Evolutionary conservation across 768 basidiomycete genomes (phyloP), one percentile per base, ranked within the genome.

Genomic region (Mycena belliarum): DNA sequence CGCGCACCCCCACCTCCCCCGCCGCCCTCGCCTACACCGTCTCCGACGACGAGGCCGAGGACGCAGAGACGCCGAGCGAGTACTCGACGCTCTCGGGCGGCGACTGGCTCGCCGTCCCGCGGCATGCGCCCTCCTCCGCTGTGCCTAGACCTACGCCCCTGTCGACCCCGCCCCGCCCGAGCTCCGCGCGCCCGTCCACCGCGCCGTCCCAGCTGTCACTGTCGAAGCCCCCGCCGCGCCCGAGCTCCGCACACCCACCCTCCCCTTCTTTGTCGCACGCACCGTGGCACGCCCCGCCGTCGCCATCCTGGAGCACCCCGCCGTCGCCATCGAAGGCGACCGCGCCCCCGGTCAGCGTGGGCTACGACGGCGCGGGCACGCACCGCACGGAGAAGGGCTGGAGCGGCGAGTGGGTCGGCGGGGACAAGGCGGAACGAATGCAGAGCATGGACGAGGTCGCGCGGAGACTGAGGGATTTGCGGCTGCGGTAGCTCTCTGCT

Each of bases 361-460:
- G 58, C 15, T 47, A 43, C 16, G 59, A 53, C 11, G 32, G 49
- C 6, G n/a, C n/a, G n/a, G 54, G 59, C 1, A 63, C 57, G 21
- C 57, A 59, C 18, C 62, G 62, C 42, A 38, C 14, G 14, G 62
- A 60, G 49, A 42, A 45, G 20, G 61, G 57, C 2, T 63, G 57
- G 61, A 52, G 43, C 32, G 61, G 61, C 25, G 61, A 63, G 57
- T 63, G 61, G 61, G 61, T 63, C 21, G 16, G 40, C 5, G 24
- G 18, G 8, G 51, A 29, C 10, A 26, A 12, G 23, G 32, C 18
- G n/a, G 38, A 14, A n/a, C n/a, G n/a, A n/a, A 38, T 63, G 20
- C 53, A 49, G 29, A 61, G 16, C 15, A 59, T 59, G 57, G 49
- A 63, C 49, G 57, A 63, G 7, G 61, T 63, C 15, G 61, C 54